Conservation (phyloP, 2,329 filamentous ascomycete species). For the Pyricularia sp. region DNA sequence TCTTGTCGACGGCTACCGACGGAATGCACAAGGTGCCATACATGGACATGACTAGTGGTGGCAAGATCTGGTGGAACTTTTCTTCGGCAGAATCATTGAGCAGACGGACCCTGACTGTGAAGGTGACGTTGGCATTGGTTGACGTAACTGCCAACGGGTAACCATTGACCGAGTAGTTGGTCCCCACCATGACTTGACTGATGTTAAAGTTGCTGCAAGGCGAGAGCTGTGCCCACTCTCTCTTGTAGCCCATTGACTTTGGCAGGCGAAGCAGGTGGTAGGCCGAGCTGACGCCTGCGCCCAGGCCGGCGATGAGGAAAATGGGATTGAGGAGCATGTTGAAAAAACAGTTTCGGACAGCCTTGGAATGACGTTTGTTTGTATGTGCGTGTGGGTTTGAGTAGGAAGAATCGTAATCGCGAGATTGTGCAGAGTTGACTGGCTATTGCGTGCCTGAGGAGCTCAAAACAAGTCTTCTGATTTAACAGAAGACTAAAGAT, state of each 20-base stretch:
- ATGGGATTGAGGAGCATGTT: slow-evolving; percentile 1
- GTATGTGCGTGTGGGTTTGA: not conserved
- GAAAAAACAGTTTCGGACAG: not conserved
- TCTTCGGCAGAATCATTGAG: slow-evolving; percentile 1
- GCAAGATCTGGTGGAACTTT: not conserved
- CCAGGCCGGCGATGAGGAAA: slow-evolving; percentile 1
- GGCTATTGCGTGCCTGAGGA: not conserved
- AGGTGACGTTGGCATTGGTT: slow-evolving; percentile 1
- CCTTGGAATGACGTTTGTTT: not conserved
- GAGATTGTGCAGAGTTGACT: not conserved
- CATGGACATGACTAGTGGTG: not conserved
- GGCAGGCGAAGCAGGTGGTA: slow-evolving; percentile 3
- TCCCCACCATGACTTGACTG: not conserved
- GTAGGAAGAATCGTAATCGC: not conserved
- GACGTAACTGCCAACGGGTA: slow-evolving; percentile 4
- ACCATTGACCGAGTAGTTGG: slow-evolving; percentile 2
- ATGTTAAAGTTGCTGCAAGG: slow-evolving; percentile 1
- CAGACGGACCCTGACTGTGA: not conserved
- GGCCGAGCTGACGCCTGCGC: not conserved
- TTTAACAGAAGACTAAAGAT: not conserved
- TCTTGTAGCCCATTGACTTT: not conserved
- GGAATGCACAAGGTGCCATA: slow-evolving; percentile 3
- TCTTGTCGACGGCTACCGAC: not conserved
- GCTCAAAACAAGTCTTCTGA: not conserved
- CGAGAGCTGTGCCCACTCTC: not conserved